Evolutionary conservation across 352 stramenopile species (phyloP), one percentile per base, ranked within the genome.

Genomic region (Phytophthora pseudosyringae): DNA sequence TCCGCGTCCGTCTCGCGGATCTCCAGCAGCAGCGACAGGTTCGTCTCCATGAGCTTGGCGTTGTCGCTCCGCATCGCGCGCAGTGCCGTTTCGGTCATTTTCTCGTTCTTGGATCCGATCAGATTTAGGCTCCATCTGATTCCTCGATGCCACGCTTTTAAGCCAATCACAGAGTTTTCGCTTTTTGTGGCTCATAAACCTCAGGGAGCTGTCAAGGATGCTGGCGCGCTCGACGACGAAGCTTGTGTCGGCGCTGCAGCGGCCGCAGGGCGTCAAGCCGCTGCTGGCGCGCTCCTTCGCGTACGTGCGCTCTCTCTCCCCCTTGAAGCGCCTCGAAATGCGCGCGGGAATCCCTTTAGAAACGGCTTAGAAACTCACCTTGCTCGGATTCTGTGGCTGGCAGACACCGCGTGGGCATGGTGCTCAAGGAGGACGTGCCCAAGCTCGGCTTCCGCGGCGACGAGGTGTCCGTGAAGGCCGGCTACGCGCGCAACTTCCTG

Each of bases 401-500:
- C 57, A 94, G 86, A 50, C 84, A 94, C 69, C 81, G 83, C 38
- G 86, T 95, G 53, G 78, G 77, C 54, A 92, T 93, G 85, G 85
- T 95, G 64, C 75, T 95, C 33, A 93, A 92, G 79, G 71, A 95
- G 66, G 87, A 95, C 71, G 83, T 95, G 25, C 29, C 62, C 49
- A 90, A 92, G 47, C 76, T 96, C 47, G 87, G 89, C 38, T 97
- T 95, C 76, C 81, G 86, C 26, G 94, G 93, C 29, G 90, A 98
- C 47, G 87, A 98, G 39, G 80, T 98, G 45, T 85, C 75, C 31
- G 94, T 98, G 48, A 96, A 97, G 63, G 91, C 95, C 6, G 95
- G 95, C 31, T 98, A 95, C 72, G 94, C 94, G 32, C 90, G 95
- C 46, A 98, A 98, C 79, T 97, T 84, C 54, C 71, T 98, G 50